Evolutionary conservation across 2,329 filamentous ascomycete genomes (phyloP).

Genomic region (Beauveria bassiana): DNA sequence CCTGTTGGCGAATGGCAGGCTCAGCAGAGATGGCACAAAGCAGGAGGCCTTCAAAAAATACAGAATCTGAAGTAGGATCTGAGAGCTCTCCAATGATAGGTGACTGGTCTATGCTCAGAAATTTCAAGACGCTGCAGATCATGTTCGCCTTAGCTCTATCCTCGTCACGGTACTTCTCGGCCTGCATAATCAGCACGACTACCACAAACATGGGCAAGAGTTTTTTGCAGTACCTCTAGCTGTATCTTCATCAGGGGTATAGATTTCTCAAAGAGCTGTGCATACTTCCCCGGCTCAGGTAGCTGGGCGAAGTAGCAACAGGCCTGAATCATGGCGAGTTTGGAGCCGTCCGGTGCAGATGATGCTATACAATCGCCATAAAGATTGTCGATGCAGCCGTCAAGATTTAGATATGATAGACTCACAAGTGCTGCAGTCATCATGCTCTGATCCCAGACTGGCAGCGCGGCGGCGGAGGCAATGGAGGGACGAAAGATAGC

Average conservation of each 20-base stretch:
- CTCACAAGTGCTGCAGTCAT: slow-evolving; percentile 61
- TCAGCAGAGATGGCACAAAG: slow-evolving; percentile 47
- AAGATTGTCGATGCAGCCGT: slow-evolving; percentile 49
- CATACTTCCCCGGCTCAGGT: slow-evolving; percentile 39
- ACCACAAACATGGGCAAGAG: too few species aligned
- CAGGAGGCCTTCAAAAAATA: slow-evolving; percentile 43
- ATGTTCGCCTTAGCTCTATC: slow-evolving; percentile 15
- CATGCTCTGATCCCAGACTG: slow-evolving; percentile 52
- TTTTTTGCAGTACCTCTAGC: slow-evolving; percentile 39
- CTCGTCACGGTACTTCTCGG: slow-evolving; percentile 9
- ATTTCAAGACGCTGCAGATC: slow-evolving; percentile 41
- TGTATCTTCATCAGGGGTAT: slow-evolving; percentile 50
- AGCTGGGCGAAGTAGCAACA: slow-evolving; percentile 55
- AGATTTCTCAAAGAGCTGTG: slow-evolving; percentile 46
- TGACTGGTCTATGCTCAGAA: slow-evolving; percentile 44
- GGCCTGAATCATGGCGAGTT: slow-evolving; percentile 53
- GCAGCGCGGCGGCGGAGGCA: slow-evolving; percentile 36
- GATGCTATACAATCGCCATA: slow-evolving; percentile 48
- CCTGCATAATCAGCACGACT: not conserved
- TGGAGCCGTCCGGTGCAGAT: slow-evolving; percentile 51
- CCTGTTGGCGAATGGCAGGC: slow-evolving; percentile 39
- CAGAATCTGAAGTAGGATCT: slow-evolving; percentile 17
- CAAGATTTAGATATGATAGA: slow-evolving; percentile 53
- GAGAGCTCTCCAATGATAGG: slow-evolving; percentile 25
- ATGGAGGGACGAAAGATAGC: slow-evolving; percentile 51